Evolutionary conservation across 306 rosid genomes (phyloP).

Genomic region (Datisca glomerata): DNA sequence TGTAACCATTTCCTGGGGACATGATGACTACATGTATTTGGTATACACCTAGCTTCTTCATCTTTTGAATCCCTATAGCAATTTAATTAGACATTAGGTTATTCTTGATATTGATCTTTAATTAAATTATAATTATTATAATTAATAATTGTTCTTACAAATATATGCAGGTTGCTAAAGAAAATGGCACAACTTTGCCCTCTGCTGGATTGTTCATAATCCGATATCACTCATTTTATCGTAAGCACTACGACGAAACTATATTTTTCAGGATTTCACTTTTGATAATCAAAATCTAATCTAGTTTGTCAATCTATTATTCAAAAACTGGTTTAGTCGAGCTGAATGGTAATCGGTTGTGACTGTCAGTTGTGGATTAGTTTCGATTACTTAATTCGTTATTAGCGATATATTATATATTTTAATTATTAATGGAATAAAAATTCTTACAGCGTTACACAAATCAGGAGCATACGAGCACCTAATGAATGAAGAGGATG

Average conservation of each 20-base stretch:
- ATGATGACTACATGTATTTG: conserved; percentile 65
- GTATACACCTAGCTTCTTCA: conserved; percentile 4
- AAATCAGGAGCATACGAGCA: conserved; percentile 42
- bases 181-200: conserved; percentile 40
- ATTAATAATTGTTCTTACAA: too few species aligned
- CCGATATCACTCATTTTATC: conserved; percentile 55
- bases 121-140: too few species aligned
- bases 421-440: too few species aligned
- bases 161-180: conserved; percentile 48
- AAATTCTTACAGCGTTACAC: conserved; percentile 44
- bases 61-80: background rate
- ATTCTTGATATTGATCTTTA: too few species aligned
- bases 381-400: too few species aligned
- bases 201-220: conserved; percentile 46
- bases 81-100: background rate
- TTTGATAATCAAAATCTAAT: too few species aligned
- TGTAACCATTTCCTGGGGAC: conserved; percentile 56
- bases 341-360: too few species aligned
- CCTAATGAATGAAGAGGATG: conserved; percentile 46
- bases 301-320: background rate
- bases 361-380: too few species aligned
- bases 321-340: too few species aligned
- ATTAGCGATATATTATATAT: too few species aligned
- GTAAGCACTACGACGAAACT: too few species aligned
- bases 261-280: too few species aligned